Evolutionary conservation across 768 basidiomycete species (phyloP).

Genomic region (Trametes maxima): DNA sequence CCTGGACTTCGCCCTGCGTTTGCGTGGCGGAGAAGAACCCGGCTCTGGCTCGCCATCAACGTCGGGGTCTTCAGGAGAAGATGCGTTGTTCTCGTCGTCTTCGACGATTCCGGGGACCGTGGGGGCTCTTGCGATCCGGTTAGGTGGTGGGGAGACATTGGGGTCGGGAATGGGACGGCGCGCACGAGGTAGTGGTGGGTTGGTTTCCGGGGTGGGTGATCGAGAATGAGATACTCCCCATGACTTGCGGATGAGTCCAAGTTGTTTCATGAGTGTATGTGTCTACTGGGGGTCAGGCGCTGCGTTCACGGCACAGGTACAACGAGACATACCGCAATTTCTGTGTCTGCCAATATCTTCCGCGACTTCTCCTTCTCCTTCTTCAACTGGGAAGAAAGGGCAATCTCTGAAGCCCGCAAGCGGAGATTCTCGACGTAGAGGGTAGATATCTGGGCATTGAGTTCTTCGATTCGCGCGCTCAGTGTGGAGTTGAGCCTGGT

Average conservation of each 20-base stretch:
- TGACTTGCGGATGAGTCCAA: constrained; percentile 65
- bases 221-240: constrained; percentile 45
- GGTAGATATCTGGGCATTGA: constrained; percentile 80
- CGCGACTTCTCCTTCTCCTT: constrained; percentile 78
- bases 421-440: constrained; percentile 83
- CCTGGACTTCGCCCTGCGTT: constrained; percentile 47
- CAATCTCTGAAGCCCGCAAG: constrained; percentile 78
- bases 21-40: constrained; percentile 40
- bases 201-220: constrained; percentile 32
- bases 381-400: constrained; percentile 74
- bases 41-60: constrained; percentile 46
- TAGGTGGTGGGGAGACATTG: constrained; percentile 49
- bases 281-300: constrained; percentile 23
- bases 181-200: constrained; percentile 50
- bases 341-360: constrained; percentile 71
- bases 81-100: constrained; percentile 59
- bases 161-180: constrained; percentile 49
- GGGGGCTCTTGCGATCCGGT: constrained; percentile 65
- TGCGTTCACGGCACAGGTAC: neutral
- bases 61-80: constrained; percentile 34
- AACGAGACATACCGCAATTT: constrained; percentile 60
- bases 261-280: constrained; percentile 57
- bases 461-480: constrained; percentile 81
- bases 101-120: constrained; percentile 68
- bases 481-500: constrained; percentile 81